Percentiles rank a stretch among this genome's conserved stretches.
phyloP scores from a whole-genome alignment of 2,329 filamentous ascomycete species.

The Neonectria sp. region DNA sequence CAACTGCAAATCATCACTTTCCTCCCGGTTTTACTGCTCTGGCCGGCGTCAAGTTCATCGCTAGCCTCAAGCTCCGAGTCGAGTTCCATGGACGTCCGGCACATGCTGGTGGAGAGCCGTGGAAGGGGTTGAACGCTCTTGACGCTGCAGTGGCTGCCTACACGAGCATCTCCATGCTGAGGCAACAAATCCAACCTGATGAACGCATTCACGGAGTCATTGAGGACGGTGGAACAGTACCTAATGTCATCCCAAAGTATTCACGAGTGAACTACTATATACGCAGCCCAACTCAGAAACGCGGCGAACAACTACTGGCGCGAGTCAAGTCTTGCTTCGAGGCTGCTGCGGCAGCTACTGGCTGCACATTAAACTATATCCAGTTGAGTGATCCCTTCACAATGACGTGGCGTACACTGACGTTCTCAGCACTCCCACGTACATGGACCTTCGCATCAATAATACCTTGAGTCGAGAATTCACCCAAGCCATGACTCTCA shows the following conservation, averaged over 20 bases:
- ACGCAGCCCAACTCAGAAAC: conserved; percentile 52
- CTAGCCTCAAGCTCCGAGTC: conserved; percentile 51
- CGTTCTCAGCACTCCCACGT: conserved; percentile 52
- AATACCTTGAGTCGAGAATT: conserved; percentile 60
- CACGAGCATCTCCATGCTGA: conserved; percentile 53
- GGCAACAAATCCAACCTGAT: conserved; percentile 56
- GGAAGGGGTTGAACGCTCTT: conserved; percentile 56
- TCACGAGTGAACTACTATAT: conserved; percentile 58
- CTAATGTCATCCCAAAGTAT: conserved; percentile 58
- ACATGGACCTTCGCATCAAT: conserved; percentile 63
- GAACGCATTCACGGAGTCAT: conserved; percentile 57
- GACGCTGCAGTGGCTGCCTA: conserved; percentile 56
- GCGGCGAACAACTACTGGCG: conserved; percentile 45
- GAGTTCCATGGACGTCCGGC: conserved; percentile 53
- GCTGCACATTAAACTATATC: conserved; percentile 54
- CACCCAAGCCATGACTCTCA: conserved; percentile 57
- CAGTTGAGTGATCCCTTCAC: conserved; percentile 44
- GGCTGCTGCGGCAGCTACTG: conserved; percentile 53
- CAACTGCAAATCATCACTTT: conserved; percentile 24
- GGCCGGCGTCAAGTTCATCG: conserved; percentile 50
- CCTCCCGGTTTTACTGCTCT: conserved; percentile 17
- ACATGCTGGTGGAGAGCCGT: conserved; percentile 55
- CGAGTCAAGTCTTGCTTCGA: conserved; percentile 56
- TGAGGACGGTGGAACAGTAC: conserved; percentile 53
- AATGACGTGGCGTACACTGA: not conserved